phyloP scores from a whole-genome alignment of 2,329 filamentous ascomycete species.

The Aspergillus luchuensis region DNA sequence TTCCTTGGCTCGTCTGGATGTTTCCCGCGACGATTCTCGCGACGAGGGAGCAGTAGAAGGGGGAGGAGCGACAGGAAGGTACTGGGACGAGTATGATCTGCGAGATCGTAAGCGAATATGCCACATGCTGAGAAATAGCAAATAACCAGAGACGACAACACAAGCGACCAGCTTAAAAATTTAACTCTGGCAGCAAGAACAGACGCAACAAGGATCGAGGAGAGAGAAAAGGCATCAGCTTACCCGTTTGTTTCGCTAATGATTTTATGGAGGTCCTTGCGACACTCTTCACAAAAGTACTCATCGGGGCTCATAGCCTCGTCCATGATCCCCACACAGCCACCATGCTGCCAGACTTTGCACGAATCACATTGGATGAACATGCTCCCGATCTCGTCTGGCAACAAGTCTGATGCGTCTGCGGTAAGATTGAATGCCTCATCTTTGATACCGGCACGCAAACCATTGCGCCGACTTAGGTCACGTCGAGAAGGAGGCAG shows the following conservation, averaged over 20 bases:
- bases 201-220: background rate
- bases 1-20: constrained; percentile 42
- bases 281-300: constrained; percentile 96
- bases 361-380: constrained; percentile 98
- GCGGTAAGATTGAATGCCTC: constrained; percentile 60
- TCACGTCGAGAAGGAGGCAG: constrained; percentile 63
- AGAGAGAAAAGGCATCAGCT: constrained; percentile 38
- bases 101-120: constrained; percentile 33
- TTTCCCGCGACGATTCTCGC: constrained; percentile 45
- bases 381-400: constrained; percentile 87
- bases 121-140: constrained; percentile 13
- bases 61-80: constrained; percentile 59
- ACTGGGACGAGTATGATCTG: constrained; percentile 65
- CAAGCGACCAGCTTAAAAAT: background rate
- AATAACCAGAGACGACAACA: too few relatives aligned
- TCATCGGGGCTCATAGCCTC: constrained; percentile 91
- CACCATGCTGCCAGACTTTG: constrained; percentile 98
- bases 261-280: constrained; percentile 86
- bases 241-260: constrained; percentile 82
- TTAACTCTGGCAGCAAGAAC: background rate
- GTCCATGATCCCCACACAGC: constrained; percentile 95
- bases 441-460: constrained; percentile 56
- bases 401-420: constrained; percentile 62
- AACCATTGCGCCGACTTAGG: constrained; percentile 57
- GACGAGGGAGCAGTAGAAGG: constrained; percentile 49